Evolutionary conservation across 2,329 filamentous ascomycete species (phyloP), one percentile per base, ranked within the genome.

Genomic region (Arthrinium puccinioides): DNA sequence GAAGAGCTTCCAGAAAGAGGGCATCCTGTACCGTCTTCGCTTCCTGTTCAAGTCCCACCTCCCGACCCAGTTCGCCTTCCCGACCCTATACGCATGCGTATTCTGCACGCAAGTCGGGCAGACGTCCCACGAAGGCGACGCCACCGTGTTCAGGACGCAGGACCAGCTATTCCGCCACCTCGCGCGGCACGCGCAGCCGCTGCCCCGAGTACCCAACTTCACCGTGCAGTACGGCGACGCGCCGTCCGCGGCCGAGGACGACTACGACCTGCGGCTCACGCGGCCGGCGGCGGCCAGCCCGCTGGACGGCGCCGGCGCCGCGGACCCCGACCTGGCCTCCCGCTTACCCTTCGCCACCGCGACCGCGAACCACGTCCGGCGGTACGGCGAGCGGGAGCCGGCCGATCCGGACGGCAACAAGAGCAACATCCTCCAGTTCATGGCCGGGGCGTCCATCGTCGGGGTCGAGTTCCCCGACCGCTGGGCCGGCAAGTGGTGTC

Each of bases 61-160:
- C 4, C 38, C 50, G n/a, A 54, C 52, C 10, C 47, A 42, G 5
- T 48, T 48, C 13, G 48, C 57, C 23, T 46, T 52, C 23, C 55
- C 60, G 19, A 52, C 54, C 5, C 66, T 66, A 4, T 78, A 74
- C 46, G 72, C 60, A 3, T 78, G 74, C 42, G 44, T 73, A 1
- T 76, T 78, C 47, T 78, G 74, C 48, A 56, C 74, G 5, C 62
- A 69, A 5, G 42, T 59, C 16, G 70, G 70, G 1, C 59, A 51
- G n/a, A 75, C 72, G 0, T 52, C 66, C 3, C 68, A 75, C 34
- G 63, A 70, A 38, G 69, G 69, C 45, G 74, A 78, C 32, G 67
- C 73, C 3, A 77, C 74, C 1, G 69, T 77, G 8, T 77, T 77
- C 52, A 71, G 73, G 49, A 68, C 54, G 29, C 67, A 71, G 32